Conservation (phyloP, 2,329 filamentous ascomycete species). For the Epichloe gansuensis region DNA sequence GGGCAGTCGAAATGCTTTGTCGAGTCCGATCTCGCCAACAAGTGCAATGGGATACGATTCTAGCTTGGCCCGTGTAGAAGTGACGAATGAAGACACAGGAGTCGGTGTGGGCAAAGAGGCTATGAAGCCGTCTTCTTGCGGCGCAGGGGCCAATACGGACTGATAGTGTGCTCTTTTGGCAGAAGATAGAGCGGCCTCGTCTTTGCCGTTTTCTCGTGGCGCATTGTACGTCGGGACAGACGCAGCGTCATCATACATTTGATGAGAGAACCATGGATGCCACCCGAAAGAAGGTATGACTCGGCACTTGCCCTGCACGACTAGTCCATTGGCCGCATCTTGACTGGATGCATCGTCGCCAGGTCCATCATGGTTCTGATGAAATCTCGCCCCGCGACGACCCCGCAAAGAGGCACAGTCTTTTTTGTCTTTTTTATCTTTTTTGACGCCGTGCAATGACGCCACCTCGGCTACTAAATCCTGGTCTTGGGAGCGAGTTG, state of each 20-base stretch:
- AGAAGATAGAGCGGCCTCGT: conserved; percentile 11
- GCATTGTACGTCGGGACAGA: conserved; percentile 23
- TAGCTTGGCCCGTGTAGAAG: conserved; percentile 42
- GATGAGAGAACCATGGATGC: conserved; percentile 79
- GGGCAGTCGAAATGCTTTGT: conserved; percentile 65
- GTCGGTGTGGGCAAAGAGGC: conserved; percentile 44
- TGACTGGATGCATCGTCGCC: neutral
- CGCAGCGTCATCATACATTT: conserved; percentile 51
- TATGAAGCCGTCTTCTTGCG: conserved; percentile 30
- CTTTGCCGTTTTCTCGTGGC: conserved; percentile 7
- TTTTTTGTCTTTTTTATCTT: neutral
- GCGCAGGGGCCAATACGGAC: conserved; percentile 47
- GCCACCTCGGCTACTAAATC: conserved; percentile 54
- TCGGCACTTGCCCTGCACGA: conserved; percentile 6
- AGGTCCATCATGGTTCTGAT: neutral
- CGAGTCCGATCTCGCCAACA: conserved; percentile 65
- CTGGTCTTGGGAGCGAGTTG: conserved; percentile 64
- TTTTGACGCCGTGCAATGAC: conserved; percentile 36
- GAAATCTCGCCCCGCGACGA: neutral
- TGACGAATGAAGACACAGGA: conserved; percentile 45
- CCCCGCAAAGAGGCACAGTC: neutral
- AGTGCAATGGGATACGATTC: conserved; percentile 48
- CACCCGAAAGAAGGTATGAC: conserved; percentile 66
- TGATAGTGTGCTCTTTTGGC: conserved; percentile 49
- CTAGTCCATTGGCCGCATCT: neutral